Evolutionary conservation across 2,329 filamentous ascomycete genomes (phyloP).

Genomic region (Xylariaceae sp.): DNA sequence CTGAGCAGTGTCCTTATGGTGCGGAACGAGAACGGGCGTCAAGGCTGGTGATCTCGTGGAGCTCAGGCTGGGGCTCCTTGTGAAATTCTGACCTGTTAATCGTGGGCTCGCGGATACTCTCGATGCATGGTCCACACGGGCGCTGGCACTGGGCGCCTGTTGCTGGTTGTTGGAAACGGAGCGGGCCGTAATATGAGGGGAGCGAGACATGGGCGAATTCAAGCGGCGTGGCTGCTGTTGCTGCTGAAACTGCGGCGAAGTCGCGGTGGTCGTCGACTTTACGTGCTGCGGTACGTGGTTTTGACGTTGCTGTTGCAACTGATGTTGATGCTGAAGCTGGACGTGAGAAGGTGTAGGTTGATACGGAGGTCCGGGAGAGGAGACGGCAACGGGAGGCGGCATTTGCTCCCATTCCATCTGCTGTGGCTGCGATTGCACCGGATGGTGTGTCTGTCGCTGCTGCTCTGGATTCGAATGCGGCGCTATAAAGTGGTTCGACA

Average conservation of each 20-base stretch:
- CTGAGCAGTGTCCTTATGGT: conserved; percentile 45
- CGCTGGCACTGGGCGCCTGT: conserved; percentile 16
- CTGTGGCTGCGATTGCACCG: conserved; percentile 13
- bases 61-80: conserved; percentile 31
- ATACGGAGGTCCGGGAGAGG: conserved; percentile 6
- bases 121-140: conserved; percentile 24
- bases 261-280: conserved; percentile 21
- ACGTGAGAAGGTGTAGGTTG: conserved; percentile 6
- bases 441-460: conserved; percentile 17
- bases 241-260: conserved; percentile 23
- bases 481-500: conserved; percentile 27
- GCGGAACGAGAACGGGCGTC: conserved; percentile 37
- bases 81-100: conserved; percentile 23
- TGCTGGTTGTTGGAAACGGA: conserved; percentile 19
- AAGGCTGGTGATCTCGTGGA: conserved; percentile 30
- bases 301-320: conserved; percentile 21
- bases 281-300: conserved; percentile 17
- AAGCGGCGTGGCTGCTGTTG: too few species aligned
- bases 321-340: conserved; percentile 26
- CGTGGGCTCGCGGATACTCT: conserved; percentile 31
- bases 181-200: conserved; percentile 24
- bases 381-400: conserved; percentile 9
- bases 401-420: conserved; percentile 17
- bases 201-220: conserved; percentile 22
- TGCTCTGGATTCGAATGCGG: conserved; percentile 30